Evolutionary conservation across 1,139 yeast genomes (phyloP).

Genomic region (Geotrichum reessii): DNA sequence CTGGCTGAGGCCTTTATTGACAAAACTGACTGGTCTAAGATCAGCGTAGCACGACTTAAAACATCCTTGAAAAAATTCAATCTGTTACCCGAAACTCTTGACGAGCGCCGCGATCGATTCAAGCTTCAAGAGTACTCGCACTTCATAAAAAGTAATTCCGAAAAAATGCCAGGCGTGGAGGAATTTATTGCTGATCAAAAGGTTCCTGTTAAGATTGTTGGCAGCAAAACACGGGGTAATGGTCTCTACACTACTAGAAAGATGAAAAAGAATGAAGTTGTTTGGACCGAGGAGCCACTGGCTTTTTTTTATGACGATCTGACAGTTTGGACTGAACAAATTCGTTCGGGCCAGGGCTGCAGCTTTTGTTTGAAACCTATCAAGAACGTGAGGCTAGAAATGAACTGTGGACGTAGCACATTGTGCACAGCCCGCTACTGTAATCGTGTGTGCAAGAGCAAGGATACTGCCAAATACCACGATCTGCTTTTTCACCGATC

Average conservation of each 20-base stretch:
- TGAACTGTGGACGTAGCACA: not conserved
- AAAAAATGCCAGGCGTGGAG: conserved; percentile 42
- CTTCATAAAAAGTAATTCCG: conserved; percentile 44
- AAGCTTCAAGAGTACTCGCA: conserved; percentile 24
- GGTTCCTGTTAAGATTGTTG: conserved; percentile 43
- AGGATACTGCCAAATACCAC: not conserved
- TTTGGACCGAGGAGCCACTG: conserved; percentile 62
- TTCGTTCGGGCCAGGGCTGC: conserved; percentile 64
- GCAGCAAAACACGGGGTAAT: conserved; percentile 35
- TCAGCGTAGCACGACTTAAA: conserved; percentile 10
- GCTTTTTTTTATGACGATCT: conserved; percentile 33
- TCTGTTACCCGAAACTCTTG: conserved; percentile 8
- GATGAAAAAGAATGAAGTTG: conserved; percentile 41
- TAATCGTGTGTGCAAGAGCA: not conserved
- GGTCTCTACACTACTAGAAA: conserved; percentile 37
- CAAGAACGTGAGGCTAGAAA: not conserved
- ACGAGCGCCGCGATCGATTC: conserved; percentile 6
- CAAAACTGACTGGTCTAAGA: conserved; percentile 30
- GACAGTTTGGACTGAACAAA: not conserved
- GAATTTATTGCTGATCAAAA: not conserved
- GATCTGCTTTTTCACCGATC: not conserved
- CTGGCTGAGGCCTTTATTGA: conserved; percentile 48
- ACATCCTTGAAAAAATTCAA: conserved; percentile 23
- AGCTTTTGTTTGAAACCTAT: conserved; percentile 48
- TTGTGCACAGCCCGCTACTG: not conserved